Evolutionary conservation across 768 basidiomycete genomes (phyloP), one percentile per base, ranked within the genome.

Genomic region (Thelephora ganbajun): DNA sequence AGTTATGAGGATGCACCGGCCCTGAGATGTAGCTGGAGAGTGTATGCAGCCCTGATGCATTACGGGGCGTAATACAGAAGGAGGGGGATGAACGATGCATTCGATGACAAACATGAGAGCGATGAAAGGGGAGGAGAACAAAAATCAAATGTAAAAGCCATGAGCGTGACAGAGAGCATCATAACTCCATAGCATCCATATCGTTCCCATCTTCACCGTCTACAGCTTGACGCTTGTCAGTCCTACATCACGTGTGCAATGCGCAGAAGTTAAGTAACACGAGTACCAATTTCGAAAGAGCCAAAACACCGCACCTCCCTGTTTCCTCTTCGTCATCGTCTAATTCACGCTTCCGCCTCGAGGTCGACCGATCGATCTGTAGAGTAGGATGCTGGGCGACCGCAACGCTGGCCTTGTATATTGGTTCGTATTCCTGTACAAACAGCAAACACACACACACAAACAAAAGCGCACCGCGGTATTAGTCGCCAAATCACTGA

Each of bases 351-450:
- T 89, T 89, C 55, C 86, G 74, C 35, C 71, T 61, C 48, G 72
- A 62, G 1, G 70, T 70, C 6, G 67, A 59, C 46, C 71, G 67
- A 30, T 30, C 26, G 26, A 30, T 30, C 46, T 71, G 67, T 14
- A 14, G 16, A 14, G 39, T 4, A 22, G 4, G 39, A 18, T 16
- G 12, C 45, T 62, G 65, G 4, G 77, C 76, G 30, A 89, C 71
- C 0, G 85, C 84, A 19, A 76, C 68, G 48, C 69, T 76, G 7
- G 91, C 91, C 56, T 76, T 80, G 60, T 92, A 88, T 58, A 94
- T 94, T 3, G 89, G 85, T 63, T 93, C 88, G 54, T 92, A 94
- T 68, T 92, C 91, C 89, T 92, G 55, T 33, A 23, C 11, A 44
- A 35, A 16, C 5, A 5, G n/a, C 9, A 12, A 49, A 6, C 14